Conservation (phyloP, 805 yeast genomes). For the Pichia phayaonensis region DNA sequence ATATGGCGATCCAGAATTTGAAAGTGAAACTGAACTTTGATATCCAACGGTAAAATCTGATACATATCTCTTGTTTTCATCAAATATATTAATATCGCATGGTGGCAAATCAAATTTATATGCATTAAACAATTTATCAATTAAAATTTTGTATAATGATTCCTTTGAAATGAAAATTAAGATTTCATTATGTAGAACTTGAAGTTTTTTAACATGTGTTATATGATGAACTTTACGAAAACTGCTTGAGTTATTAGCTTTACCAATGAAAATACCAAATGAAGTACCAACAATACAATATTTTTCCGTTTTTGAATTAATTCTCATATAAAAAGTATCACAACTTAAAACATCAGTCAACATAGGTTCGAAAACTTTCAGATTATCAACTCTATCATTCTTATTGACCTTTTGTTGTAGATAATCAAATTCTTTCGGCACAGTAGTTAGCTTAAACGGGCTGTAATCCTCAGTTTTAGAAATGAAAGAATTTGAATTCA, state of each 20-base stretch:
- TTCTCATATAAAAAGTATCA: constrained; percentile 7
- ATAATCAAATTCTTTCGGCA: constrained; percentile 1
- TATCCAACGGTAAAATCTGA: constrained; percentile 61
- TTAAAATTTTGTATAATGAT: constrained; percentile 51
- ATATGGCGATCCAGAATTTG: constrained; percentile 28
- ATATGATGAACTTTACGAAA: constrained; percentile 58
- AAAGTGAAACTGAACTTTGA: constrained; percentile 46
- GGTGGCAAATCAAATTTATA: constrained; percentile 40
- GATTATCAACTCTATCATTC: background rate
- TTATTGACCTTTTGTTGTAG: background rate
- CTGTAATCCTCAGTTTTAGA: constrained; percentile 19
- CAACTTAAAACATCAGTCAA: constrained; percentile 5
- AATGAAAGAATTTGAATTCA: constrained; percentile 11
- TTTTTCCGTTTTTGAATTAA: constrained; percentile 6
- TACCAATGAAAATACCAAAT: constrained; percentile 55
- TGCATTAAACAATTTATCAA: constrained; percentile 55
- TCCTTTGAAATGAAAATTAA: constrained; percentile 53
- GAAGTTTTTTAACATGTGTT: constrained; percentile 47
- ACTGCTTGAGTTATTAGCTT: constrained; percentile 29
- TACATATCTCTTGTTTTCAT: constrained; percentile 34
- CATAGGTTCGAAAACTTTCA: background rate
- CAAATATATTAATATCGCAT: constrained; percentile 26
- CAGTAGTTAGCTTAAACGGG: constrained; percentile 11
- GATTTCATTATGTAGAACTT: constrained; percentile 49
- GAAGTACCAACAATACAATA: constrained; percentile 54